Evolutionary conservation across 352 stramenopile genomes (phyloP), one percentile per base, ranked within the genome.

Genomic region (Thalassiosira mediterranea): DNA sequence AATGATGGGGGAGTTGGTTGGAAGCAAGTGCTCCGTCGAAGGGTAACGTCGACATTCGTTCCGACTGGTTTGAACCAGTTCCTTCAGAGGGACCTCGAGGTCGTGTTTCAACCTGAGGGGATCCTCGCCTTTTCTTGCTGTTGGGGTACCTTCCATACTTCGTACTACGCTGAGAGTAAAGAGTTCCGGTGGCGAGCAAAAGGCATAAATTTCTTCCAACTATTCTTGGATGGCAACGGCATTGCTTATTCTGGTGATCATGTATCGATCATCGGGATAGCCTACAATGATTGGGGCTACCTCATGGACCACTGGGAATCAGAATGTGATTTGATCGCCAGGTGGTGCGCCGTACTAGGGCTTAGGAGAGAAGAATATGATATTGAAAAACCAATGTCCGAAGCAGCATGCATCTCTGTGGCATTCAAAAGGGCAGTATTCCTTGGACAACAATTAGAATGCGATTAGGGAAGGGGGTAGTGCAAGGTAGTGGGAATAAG

Each of bases 201-300:
- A 26, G 60, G 60, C 13, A 70, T 70, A 19, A 70, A 10, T 26
- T 70, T 70, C 60, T 70, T 70, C 32, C 58, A 60, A 40, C 34
- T 60, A n/a, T 60, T 52, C 34, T 32, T 70, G 4, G 58, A 60
- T 59, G 60, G 60, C 1, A 52, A 60, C 58, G 60, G 47, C 0
- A 52, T 49, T 17, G 51, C 40, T 26, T 70, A 70, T 68, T 32
- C 53, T 4, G 25, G 29, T 29, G 44, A 0, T 28, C n/a, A n/a
- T n/a, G n/a, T n/a, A n/a, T n/a, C n/a, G n/a, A n/a, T n/a, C n/a
- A 44, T 32, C 15, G 42, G 29, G 3, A 48, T 68, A 4, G 8
- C 0, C 0, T 68, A 68, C 21, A 58, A 44, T 57, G 46, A 68
- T 57, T 44, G 54, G 17, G 21, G 29, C 0, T 68, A 58, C 17